A percentile compares a stretch with the other conserved stretches of the same genome.
phyloP scores from a whole-genome alignment of 2,329 filamentous ascomycete genomes.

The Xylaria polymorpha region DNA sequence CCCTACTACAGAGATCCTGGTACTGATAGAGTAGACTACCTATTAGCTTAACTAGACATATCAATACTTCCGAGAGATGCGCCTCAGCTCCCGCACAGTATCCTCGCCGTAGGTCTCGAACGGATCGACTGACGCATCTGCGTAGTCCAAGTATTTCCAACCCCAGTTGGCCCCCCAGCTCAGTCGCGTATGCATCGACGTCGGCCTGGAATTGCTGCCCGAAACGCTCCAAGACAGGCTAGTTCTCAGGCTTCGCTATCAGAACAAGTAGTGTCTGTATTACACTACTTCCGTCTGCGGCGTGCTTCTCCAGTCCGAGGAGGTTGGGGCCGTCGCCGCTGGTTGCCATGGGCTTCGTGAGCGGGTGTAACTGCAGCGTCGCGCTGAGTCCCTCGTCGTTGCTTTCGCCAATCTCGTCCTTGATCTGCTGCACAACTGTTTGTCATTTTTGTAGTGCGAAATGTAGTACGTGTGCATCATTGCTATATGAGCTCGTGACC shows the following conservation, averaged over 20 bases:
- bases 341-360: neutral
- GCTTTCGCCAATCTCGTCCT: neutral
- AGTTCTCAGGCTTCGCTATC: neutral
- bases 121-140: neutral
- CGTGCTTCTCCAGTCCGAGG: neutral
- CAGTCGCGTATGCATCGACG: neutral
- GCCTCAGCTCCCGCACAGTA: neutral
- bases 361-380: constrained; percentile 1
- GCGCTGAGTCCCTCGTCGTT: neutral
- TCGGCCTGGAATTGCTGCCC: neutral
- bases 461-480: neutral
- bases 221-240: neutral
- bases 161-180: neutral
- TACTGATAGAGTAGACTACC: too few relatives aligned
- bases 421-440: constrained; percentile 2
- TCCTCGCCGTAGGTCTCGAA: neutral
- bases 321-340: neutral
- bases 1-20: too few relatives aligned
- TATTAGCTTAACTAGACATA: too few relatives aligned
- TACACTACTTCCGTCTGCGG: neutral
- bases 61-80: neutral
- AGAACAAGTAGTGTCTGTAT: neutral
- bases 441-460: constrained; percentile 1
- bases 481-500: constrained; percentile 5
- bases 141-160: neutral